Base-by-base conservation (phyloP, 2,329 filamentous ascomycete genomes). In the Akanthomyces muscarius region DNA sequence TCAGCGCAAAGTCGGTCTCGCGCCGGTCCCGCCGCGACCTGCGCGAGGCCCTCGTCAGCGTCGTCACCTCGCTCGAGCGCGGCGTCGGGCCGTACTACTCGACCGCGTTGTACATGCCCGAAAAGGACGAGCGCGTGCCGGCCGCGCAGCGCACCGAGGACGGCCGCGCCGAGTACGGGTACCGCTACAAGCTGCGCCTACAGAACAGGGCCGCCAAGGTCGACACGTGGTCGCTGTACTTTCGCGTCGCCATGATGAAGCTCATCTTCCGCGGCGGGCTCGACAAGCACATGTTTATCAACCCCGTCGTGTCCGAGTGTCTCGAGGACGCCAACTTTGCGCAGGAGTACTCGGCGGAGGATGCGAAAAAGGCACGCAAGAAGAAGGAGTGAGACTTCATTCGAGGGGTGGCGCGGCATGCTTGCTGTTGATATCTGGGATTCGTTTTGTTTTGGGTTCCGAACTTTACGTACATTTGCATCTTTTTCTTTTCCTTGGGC, bases 31-130 rank as follows among this genome's bases (percentile, higher is more conserved):
- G 82, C 16, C 76, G 78, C 28, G 76, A 80, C 36, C 72, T 84
- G 21, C 80, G 82, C 41, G 75, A 79, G 33, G 78, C 74, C 23
- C 80, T 85, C 42, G 72, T 74, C 51, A 84, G 81, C 68, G 80
- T 85, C 53, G 75, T 83, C 50, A 84, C 81, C 0, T 85, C 82
- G 1, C 75, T 85, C 2, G 82, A 85, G 69, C 77, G 78, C 3
- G 80, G 81, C 47, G 81, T 81, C 47, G 83, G 83, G 0, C 83
- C 83, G 0, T 80, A 77, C 41, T 86, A 84, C 68, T 83, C 82
- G 7, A 82, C 78, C 1, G 80, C 82, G 1, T 62, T 76, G 67
- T 70, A 74, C 69, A 42, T 75, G 63, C 74, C 74, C 6, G 74
- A 74, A 28, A 74, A 72, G 45, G 79, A 80, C 63, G 77, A 78